Base-by-base conservation (phyloP, 2,329 filamentous ascomycete species). In the Tricladium varicosporioides region DNA sequence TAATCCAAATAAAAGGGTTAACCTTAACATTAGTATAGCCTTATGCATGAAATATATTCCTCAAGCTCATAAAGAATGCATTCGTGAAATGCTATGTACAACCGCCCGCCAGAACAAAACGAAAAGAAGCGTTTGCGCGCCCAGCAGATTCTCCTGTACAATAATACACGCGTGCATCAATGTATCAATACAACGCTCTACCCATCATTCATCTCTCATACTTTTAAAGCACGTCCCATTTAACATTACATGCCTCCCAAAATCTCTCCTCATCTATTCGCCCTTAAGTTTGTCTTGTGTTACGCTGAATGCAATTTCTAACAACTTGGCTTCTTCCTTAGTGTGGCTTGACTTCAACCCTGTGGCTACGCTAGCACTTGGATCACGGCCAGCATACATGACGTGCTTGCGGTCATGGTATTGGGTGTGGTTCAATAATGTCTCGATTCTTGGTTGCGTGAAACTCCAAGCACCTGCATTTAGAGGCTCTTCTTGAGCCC, bases 391-490 rank as follows among this genome's bases (percentile, higher is more conserved):
- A 59, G 94, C 94, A 75, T 97, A 99, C 85, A 97, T 91, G 72
- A 97, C 92, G 76, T 96, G 91, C 78, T 96, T 92, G 72, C 89
- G 86, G 77, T 95, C 87, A 79, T 97, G 93, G 77, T 96, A 81
- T 77, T 95, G 77, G 0, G 94, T 97, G 73, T 95, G 76, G 79
- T 97, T 97, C 65, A 99, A 82, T 64, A 99, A 78, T 8, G 93
- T 99, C 84, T 99, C 94, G 63, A 99, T 92, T 71, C 94, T 88
- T 32, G 94, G 94, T 78, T 99, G 94, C n/a, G 88, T 90, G 78
- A 94, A 97, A 72, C 86, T 92, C 94, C 94, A 99, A 48, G 91
- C 91, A 74, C 94, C 94, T 8, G 94, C 94, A 73, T 99, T 99
- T 59, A 99, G 84, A 32, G 94, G 94, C 80, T 99, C 94, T 75